Base-by-base conservation (phyloP, 371 early-diverging fungal species). In the Apophysomyces elegans region DNA sequence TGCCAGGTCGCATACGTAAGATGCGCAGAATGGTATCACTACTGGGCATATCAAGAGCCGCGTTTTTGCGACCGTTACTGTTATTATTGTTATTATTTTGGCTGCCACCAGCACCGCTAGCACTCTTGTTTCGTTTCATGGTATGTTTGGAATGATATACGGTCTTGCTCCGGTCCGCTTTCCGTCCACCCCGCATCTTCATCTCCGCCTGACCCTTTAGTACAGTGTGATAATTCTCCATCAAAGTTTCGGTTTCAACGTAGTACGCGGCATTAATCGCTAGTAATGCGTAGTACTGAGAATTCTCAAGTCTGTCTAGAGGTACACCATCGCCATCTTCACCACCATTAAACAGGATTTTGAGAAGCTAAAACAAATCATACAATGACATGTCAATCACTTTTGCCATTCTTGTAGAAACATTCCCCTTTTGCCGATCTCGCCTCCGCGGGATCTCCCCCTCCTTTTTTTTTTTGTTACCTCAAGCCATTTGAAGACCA, bases 271-370 rank as follows among this genome's bases (percentile, higher is more conserved):
- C 78, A 37, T 82, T 84, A 56, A 90, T 85, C 8, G 83, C 79
- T 56, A 86, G 61, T 26, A 93, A 78, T 39, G 89, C 88, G 37
- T 80, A 76, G 77, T 94, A 96, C 74, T 91, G 90, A 5, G 86
- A 78, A 41, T 82, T 91, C 67, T 93, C 95, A 1, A 97, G 80
- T 18, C 84, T 81, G 4, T 89, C 88, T 47, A 85, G 63, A 1
- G 95, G 84, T 37, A 95, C 81, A 1, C 91, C 93, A 66, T 96
- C 90, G 8, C 90, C 91, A 44, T 89, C 91, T 59, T 92, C 92
- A 58, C 93, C 96, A 56, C 94, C 97, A 63, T 94, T 89, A 73
- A 96, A 90, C 65, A 94, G 90, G 41, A 93, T 79, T 71, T 91
- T 90, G 41, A 97, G 85, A 39, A 94, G 86, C 79, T 91, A 73